Evolutionary conservation across 371 early-diverging fungal species (phyloP).

Genomic region (Rhizopus microsporus): DNA sequence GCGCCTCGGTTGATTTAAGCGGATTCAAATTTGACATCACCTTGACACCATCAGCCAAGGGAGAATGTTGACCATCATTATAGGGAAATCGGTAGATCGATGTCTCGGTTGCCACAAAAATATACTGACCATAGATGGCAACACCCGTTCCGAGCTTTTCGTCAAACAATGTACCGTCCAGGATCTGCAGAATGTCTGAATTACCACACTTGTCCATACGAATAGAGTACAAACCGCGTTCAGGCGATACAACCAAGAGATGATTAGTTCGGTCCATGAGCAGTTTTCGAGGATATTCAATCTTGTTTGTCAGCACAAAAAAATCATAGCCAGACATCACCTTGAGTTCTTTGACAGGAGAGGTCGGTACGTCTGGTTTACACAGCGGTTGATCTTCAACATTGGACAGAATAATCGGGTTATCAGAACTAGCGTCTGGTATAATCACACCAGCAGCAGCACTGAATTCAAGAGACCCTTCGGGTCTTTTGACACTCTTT

Average conservation of each 20-base stretch:
- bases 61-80: slow-evolving; percentile 45
- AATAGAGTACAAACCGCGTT: slow-evolving; percentile 33
- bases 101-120: slow-evolving; percentile 37
- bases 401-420: slow-evolving; percentile 37
- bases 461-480: slow-evolving; percentile 38
- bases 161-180: slow-evolving; percentile 17
- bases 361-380: slow-evolving; percentile 21
- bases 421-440: slow-evolving; percentile 45
- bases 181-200: slow-evolving; percentile 20
- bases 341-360: slow-evolving; percentile 23
- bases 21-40: slow-evolving; percentile 32
- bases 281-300: slow-evolving; percentile 36
- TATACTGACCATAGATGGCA: slow-evolving; percentile 23
- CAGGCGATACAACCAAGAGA: slow-evolving; percentile 35
- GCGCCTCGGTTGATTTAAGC: slow-evolving; percentile 6
- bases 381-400: slow-evolving; percentile 43
- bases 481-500: background rate
- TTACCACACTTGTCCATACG: slow-evolving; percentile 52
- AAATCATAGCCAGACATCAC: slow-evolving; percentile 42
- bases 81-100: slow-evolving; percentile 42
- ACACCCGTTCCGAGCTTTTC: slow-evolving; percentile 28
- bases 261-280: slow-evolving; percentile 42
- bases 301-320: slow-evolving; percentile 28
- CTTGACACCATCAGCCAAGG: slow-evolving; percentile 23
- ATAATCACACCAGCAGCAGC: slow-evolving; percentile 22